Percentiles rank a stretch among this genome's conserved stretches.
Conservation (phyloP, 345 rosid genomes). For the Salix viminalis region DNA sequence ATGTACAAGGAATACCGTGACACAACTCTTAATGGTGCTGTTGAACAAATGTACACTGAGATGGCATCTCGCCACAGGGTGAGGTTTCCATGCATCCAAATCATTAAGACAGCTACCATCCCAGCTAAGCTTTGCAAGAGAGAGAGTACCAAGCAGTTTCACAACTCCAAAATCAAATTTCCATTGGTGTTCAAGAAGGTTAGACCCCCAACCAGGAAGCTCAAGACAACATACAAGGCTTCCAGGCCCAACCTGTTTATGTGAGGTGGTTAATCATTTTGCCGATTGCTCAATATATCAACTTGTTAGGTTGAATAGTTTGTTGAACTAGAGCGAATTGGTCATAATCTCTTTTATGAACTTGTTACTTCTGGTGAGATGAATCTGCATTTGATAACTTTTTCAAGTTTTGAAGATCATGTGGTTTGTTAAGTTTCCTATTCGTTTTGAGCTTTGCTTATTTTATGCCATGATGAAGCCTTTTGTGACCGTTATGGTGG, state of each 20-base stretch:
- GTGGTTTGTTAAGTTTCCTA: not conserved
- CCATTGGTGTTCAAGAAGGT: conserved; percentile 64
- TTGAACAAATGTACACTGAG: conserved; percentile 66
- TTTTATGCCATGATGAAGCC: not conserved
- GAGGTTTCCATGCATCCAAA: conserved; percentile 62
- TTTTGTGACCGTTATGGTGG: not conserved
- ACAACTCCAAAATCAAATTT: conserved; percentile 58
- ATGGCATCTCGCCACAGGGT: conserved; percentile 70
- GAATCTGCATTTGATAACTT: not conserved
- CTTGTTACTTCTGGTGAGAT: not conserved
- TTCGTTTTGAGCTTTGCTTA: not conserved
- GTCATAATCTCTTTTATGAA: not conserved
- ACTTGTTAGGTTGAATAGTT: not conserved
- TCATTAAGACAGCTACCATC: conserved; percentile 62
- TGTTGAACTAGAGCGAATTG: not conserved
- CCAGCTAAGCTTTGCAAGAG: conserved; percentile 68
- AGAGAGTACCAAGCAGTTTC: conserved; percentile 61
- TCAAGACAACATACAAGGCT: conserved; percentile 68
- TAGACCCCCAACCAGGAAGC: conserved; percentile 56
- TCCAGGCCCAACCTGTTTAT: conserved; percentile 60
- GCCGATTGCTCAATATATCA: not conserved
- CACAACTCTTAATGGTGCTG: conserved; percentile 54
- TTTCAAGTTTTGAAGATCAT: not conserved
- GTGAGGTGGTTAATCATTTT: conserved; percentile 7
- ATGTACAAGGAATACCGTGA: conserved; percentile 69